A percentile compares a stretch with the other conserved stretches of the same genome.
phyloP scores from a whole-genome alignment of 2,329 filamentous ascomycete species.

The Dothideomycetes sp. region DNA sequence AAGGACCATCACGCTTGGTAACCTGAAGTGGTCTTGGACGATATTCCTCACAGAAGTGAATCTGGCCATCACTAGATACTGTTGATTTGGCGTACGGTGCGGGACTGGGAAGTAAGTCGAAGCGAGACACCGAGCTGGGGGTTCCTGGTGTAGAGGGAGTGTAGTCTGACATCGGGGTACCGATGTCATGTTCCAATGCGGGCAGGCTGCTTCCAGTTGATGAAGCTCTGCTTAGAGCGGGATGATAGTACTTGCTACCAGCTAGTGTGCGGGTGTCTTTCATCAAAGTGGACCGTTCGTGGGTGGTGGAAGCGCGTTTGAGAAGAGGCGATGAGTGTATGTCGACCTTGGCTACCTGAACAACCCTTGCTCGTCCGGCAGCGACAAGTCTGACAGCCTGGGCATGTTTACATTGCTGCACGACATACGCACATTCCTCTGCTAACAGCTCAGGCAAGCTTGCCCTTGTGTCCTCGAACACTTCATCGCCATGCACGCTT shows the following conservation, averaged over 20 bases:
- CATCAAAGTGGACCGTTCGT: neutral
- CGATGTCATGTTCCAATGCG: slow-evolving; percentile 1
- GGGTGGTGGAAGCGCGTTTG: slow-evolving; percentile 2
- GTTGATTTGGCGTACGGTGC: neutral
- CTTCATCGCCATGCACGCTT: slow-evolving; percentile 5
- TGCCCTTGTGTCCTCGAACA: slow-evolving; percentile 6
- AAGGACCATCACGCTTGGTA: slow-evolving; percentile 1
- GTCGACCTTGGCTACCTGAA: slow-evolving; percentile 9
- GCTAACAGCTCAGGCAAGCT: slow-evolving; percentile 15
- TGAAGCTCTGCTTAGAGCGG: too few species aligned
- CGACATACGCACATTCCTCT: slow-evolving; percentile 11
- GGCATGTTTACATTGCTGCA: slow-evolving; percentile 17
- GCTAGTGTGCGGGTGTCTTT: neutral
- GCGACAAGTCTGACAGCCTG: slow-evolving; percentile 17
- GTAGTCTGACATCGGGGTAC: slow-evolving; percentile 3
- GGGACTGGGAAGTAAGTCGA: slow-evolving; percentile 2
- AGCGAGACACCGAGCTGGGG: slow-evolving; percentile 2
- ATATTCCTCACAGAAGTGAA: neutral
- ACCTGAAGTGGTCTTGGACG: slow-evolving; percentile 1
- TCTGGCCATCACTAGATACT: neutral
- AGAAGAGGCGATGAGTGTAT: neutral
- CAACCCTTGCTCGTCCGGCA: slow-evolving; percentile 17
- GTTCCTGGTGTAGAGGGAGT: slow-evolving; percentile 2
- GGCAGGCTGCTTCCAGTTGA: too few species aligned
- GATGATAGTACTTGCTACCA: slow-evolving; percentile 1